Base-by-base conservation (phyloP, 208 protist species). In the Wallacemonas rigidus region DNA sequence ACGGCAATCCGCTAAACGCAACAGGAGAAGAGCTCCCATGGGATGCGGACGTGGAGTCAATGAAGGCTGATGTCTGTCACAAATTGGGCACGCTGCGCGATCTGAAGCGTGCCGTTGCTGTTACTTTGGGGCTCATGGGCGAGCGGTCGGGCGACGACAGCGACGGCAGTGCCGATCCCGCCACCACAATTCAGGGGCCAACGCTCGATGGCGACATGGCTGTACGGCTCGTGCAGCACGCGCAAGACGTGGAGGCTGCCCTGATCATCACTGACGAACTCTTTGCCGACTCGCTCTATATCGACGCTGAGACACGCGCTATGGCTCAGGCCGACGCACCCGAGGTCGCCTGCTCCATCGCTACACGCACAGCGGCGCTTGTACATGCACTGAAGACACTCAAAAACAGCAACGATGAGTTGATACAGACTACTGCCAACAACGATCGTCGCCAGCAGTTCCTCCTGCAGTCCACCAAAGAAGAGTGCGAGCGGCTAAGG, bases 241-340 rank as follows among this genome's bases (percentile, higher is more conserved):
- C 79, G 9, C 68, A 78, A 4, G 79, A 83, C 17, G 80, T 88
- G 40, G 76, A 84, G 15, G 41, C 69, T 8, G 79, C 78, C 39
- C 71, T 81, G 47, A 55, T 72, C 43, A 41, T 78, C 56, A 75
- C 58, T 7, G 48, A 73, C n/a, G 51, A 67, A 5, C 41, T 78
- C 1, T 82, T 82, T 12, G 69, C 60, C 50, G 26, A 61, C 9
- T 39, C 36, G 2, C 26, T 57, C 17, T 48, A 55, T 26, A 77
- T 77, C n/a, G 60, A 43, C 3, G 76, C 71, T 60, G 53, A 72
- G 58, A 50, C 45, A 1, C 11, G 39, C 5, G 71, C 76, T 1
- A 12, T 47, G 1, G 38, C 38, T 41, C 43, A 36, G 35, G 63
- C 60, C 2, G 36, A 39, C 11, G 50, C 60, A 38, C 39, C 3